These are phyloP conservation scores for Carex arenaria DNA, from an alignment of 202 grass and related monocot species.

Conservation along the genomic window DNA sequence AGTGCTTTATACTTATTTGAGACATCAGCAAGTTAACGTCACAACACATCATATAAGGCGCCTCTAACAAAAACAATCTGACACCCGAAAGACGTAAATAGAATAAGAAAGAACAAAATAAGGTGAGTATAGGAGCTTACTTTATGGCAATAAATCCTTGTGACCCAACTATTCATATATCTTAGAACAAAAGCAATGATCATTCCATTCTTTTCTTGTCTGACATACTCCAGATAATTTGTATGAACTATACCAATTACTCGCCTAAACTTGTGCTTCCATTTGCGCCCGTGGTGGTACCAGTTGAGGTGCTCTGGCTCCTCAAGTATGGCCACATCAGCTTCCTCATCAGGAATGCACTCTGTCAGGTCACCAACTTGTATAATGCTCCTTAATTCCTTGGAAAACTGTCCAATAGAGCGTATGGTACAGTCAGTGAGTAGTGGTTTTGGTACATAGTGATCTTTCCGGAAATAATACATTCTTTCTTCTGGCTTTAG, in stretches of 20 bases:
- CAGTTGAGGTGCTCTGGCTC: slow-evolving; percentile 95
- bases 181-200: slow-evolving; percentile 59
- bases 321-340: slow-evolving; percentile 88
- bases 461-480: neutral
- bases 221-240: slow-evolving; percentile 97
- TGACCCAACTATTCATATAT: slow-evolving; percentile 81
- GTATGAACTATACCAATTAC: slow-evolving; percentile 93
- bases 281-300: slow-evolving; percentile 87
- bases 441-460: neutral
- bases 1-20: neutral
- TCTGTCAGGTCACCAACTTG: slow-evolving; percentile 83
- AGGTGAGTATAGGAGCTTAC: slow-evolving; percentile 30
- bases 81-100: neutral
- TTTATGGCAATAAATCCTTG: slow-evolving; percentile 94
- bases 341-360: slow-evolving; percentile 76
- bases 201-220: slow-evolving; percentile 83
- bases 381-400: slow-evolving; percentile 85
- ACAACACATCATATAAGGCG: neutral
- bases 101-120: neutral
- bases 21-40: neutral
- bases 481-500: neutral
- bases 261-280: slow-evolving; percentile 79
- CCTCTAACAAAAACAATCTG: neutral
- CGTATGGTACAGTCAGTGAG: neutral
- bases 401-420: slow-evolving; percentile 57